A percentile compares a stretch with the other conserved stretches of the same genome.
These are phyloP conservation scores for Dictyostelium brefeldianum DNA, from an alignment of 78 protist genomes.

Conservation along the genomic window DNA sequence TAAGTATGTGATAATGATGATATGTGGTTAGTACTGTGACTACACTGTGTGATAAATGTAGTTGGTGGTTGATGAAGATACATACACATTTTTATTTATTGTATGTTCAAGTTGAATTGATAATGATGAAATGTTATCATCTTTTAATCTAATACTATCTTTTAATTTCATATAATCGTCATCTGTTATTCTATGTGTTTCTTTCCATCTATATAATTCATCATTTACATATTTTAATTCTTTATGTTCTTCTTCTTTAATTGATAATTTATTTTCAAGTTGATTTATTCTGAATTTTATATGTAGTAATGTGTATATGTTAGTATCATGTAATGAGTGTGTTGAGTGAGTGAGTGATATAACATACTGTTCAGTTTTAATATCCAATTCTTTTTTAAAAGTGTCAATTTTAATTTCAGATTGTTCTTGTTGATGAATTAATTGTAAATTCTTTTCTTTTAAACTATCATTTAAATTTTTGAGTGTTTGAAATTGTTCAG, in stretches of 20 bases:
- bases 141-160: slow-evolving; percentile 32
- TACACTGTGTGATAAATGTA: background rate
- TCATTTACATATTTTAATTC: slow-evolving; percentile 41
- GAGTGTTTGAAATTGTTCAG: slow-evolving; percentile 33
- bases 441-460: slow-evolving; percentile 59
- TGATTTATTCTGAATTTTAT: slow-evolving; percentile 1
- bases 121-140: slow-evolving; percentile 50
- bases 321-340: no score
- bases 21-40: no score
- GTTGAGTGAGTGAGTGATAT: background rate
- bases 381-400: slow-evolving; percentile 43
- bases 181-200: slow-evolving; percentile 64
- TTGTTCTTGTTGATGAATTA: slow-evolving; percentile 59
- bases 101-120: slow-evolving; percentile 56
- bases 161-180: slow-evolving; percentile 59
- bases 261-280: slow-evolving; percentile 3
- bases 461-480: slow-evolving; percentile 33
- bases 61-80: background rate
- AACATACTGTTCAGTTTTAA: slow-evolving; percentile 30
- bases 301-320: no score
- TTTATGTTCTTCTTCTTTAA: slow-evolving; percentile 46
- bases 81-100: slow-evolving; percentile 53
- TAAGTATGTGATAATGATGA: background rate
- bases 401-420: slow-evolving; percentile 43
- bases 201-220: slow-evolving; percentile 60